Evolutionary conservation across 2,329 filamentous ascomycete species (phyloP).

Genomic region (Balansia obtecta): DNA sequence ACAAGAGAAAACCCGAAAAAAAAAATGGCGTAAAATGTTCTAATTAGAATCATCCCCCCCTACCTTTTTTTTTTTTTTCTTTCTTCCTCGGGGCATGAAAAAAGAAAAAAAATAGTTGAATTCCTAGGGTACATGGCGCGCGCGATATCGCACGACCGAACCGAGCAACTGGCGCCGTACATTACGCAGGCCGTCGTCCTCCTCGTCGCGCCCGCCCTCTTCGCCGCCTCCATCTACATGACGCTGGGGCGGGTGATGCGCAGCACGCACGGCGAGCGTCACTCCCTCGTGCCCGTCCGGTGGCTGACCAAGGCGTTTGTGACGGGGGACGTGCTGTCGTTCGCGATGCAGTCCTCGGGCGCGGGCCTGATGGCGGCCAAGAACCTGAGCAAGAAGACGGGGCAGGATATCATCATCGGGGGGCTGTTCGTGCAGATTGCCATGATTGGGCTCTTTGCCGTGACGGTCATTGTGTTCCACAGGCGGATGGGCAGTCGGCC

Average conservation of each 20-base stretch:
- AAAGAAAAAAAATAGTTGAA: constrained; percentile 31
- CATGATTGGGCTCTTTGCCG: constrained; percentile 43
- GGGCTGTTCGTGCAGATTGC: constrained; percentile 46
- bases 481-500: constrained; percentile 14
- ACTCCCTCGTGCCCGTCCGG: constrained; percentile 19
- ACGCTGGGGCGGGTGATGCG: constrained; percentile 31
- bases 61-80: too few relatives aligned
- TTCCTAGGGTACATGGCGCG: constrained; percentile 28
- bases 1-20: too few relatives aligned
- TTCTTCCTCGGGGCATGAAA: not conserved
- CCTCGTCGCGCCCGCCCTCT: constrained; percentile 34
- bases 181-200: constrained; percentile 30
- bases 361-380: constrained; percentile 22
- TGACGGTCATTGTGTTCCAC: constrained; percentile 37
- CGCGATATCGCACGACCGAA: constrained; percentile 16
- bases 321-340: constrained; percentile 37
- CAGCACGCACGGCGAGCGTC: constrained; percentile 22
- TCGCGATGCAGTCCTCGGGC: constrained; percentile 36
- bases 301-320: constrained; percentile 45
- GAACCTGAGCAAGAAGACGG: constrained; percentile 16
- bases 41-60: too few relatives aligned
- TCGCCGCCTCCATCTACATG: constrained; percentile 40
- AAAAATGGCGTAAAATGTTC: too few relatives aligned
- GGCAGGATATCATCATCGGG: constrained; percentile 40
- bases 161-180: constrained; percentile 22